Percentiles rank a stretch among this genome's conserved stretches.
Evolutionary conservation across 2,329 filamentous ascomycete genomes (phyloP).

Genomic region (Pseudocercospora pini-densiflorae): DNA sequence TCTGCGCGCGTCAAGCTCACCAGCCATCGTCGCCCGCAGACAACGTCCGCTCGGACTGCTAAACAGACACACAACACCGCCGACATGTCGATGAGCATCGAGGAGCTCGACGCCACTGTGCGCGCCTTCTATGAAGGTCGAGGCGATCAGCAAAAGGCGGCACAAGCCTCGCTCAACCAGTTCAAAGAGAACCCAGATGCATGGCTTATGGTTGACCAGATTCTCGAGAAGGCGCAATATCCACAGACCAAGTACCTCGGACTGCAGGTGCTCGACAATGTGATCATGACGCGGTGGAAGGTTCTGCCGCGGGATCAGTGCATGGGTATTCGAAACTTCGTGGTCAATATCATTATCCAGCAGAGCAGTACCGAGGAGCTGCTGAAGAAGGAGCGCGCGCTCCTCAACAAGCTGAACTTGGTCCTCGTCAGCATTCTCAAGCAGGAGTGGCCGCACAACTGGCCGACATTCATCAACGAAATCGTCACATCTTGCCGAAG

Average conservation of each 20-base stretch:
- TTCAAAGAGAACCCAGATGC: conserved; percentile 99
- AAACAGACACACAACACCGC: conserved; percentile 21
- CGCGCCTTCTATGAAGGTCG: conserved; percentile 97
- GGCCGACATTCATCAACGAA: conserved; percentile 99
- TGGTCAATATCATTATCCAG: conserved; percentile 98
- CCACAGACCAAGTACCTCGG: conserved; percentile 97
- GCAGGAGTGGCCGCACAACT: conserved; percentile 99
- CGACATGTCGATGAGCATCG: conserved; percentile 73
- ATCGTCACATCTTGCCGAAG: conserved; percentile 96
- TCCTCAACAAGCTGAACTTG: conserved; percentile 97
- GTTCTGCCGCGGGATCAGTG: conserved; percentile 95
- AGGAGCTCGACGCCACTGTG: conserved; percentile 95
- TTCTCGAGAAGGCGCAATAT: conserved; percentile 89
- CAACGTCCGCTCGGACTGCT: conserved; percentile 30
- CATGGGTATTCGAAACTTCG: conserved; percentile 97
- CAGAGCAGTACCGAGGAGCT: conserved; percentile 89
- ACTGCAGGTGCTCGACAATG: conserved; percentile 94
- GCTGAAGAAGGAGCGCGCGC: conserved; percentile 79
- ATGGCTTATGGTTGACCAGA: conserved; percentile 97
- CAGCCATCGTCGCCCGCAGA: conserved; percentile 25
- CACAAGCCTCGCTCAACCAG: conserved; percentile 89
- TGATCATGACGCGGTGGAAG: conserved; percentile 99
- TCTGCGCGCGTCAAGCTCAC: conserved; percentile 37
- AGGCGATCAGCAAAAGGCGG: conserved; percentile 95
- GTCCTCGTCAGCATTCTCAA: conserved; percentile 97